phyloP scores from a whole-genome alignment of 495 filamentous ascomycete genomes.

The Penicillium cinerascens region DNA sequence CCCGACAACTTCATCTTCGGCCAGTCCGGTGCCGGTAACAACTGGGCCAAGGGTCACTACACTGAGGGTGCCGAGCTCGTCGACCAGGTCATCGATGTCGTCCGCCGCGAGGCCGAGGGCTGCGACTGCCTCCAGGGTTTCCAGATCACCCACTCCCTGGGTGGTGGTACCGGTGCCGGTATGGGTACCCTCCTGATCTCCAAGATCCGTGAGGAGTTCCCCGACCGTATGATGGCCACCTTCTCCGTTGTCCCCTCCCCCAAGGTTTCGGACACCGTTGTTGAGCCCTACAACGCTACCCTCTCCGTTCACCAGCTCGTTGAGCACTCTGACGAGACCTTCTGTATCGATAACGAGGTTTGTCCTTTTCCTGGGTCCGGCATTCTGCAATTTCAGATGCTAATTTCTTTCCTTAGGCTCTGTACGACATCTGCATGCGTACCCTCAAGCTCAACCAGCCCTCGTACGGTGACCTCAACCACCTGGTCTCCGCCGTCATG shows the following conservation, averaged over 20 bases:
- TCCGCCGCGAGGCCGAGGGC: constrained; percentile 97
- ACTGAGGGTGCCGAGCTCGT: constrained; percentile 99
- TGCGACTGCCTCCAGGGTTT: constrained; percentile 99
- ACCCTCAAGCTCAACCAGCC: constrained; percentile 98
- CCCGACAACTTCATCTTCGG: constrained; percentile 99
- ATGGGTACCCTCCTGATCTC: constrained; percentile 99
- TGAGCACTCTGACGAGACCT: constrained; percentile 99
- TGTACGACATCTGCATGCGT: constrained; percentile 99
- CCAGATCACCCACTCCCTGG: constrained; percentile 99
- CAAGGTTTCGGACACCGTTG: constrained; percentile 99
- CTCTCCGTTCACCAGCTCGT: constrained; percentile 99
- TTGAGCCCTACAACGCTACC: constrained; percentile 99
- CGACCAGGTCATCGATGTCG: constrained; percentile 96
- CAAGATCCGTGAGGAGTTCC: constrained; percentile 99
- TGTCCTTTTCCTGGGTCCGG: constrained; percentile 7
- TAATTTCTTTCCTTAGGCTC: constrained; percentile 53
- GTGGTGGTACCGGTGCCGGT: constrained; percentile 99
- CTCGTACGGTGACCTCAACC: constrained; percentile 98
- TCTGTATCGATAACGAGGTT: constrained; percentile 99
- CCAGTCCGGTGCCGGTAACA: constrained; percentile 99
- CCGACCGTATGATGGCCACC: constrained; percentile 99
- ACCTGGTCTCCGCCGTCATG: constrained; percentile 99
- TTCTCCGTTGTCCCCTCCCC: constrained; percentile 99
- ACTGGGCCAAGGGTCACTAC: constrained; percentile 99
- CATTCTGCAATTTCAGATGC: neutral